phyloP scores from a whole-genome alignment of 1,284 basidiomycete genomes.

The Naganishia albida region DNA sequence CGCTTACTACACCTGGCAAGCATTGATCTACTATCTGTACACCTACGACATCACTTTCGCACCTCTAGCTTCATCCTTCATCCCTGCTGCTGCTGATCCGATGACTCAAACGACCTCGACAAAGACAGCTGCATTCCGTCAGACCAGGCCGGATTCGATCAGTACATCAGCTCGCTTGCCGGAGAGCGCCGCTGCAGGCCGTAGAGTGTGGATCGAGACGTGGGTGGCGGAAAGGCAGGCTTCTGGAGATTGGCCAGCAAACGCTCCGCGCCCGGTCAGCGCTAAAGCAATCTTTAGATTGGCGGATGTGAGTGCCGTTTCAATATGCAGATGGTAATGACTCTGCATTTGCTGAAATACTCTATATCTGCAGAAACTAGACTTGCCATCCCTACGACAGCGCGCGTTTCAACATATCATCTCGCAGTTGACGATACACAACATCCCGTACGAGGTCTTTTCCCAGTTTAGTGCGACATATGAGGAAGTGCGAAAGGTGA shows the following conservation, averaged over 20 bases:
- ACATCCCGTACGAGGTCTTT: constrained; percentile 83
- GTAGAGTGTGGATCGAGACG: constrained; percentile 62
- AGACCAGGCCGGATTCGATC: not conserved
- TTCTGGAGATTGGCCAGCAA: constrained; percentile 41
- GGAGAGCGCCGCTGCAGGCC: constrained; percentile 16
- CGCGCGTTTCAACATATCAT: constrained; percentile 66
- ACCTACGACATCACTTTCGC: constrained; percentile 82
- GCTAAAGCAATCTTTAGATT: constrained; percentile 84
- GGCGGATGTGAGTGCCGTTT: constrained; percentile 65
- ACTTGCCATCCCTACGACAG: constrained; percentile 48
- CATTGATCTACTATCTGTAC: constrained; percentile 84
- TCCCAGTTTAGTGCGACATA: constrained; percentile 79
- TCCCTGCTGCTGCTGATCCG: constrained; percentile 32
- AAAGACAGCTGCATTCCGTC: not conserved
- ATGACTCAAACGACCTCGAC: not conserved
- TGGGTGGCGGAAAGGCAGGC: constrained; percentile 62
- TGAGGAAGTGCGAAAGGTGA: constrained; percentile 75
- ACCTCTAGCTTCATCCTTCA: constrained; percentile 67
- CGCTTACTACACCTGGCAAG: constrained; percentile 78
- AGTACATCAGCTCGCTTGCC: not conserved
- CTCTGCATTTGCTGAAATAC: not conserved
- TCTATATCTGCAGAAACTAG: constrained; percentile 55
- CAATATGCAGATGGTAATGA: not conserved
- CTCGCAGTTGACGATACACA: constrained; percentile 70
- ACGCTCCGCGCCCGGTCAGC: constrained; percentile 72